These are phyloP conservation scores for Iberis pinnata DNA, from an alignment of 345 rosid species.

Conservation along the genomic window DNA sequence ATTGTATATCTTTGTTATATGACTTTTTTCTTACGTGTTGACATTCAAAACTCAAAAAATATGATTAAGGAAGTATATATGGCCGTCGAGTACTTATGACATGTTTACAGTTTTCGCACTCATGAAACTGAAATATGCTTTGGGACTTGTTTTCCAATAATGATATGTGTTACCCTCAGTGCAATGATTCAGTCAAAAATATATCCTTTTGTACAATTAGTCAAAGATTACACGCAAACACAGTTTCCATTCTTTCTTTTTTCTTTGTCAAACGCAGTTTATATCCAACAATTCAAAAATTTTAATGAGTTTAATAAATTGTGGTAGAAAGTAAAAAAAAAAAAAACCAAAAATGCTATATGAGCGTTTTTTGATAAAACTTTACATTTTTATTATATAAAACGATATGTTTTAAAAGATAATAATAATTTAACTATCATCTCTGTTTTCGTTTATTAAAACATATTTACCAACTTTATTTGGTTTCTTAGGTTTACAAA, in stretches of 20 bases:
- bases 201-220: slow-evolving; percentile 13
- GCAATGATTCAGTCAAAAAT: slow-evolving; percentile 35
- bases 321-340: background rate
- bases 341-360: background rate
- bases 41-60: slow-evolving; percentile 6
- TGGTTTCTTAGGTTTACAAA: too few species aligned
- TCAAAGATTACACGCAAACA: slow-evolving; percentile 29
- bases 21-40: slow-evolving; percentile 7
- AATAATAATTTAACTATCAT: too few species aligned
- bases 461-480: too few species aligned
- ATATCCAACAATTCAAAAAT: slow-evolving; percentile 1
- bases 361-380: too few species aligned
- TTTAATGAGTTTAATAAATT: background rate
- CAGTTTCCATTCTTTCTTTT: background rate
- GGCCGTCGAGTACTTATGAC: slow-evolving; percentile 25
- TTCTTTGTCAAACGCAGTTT: background rate
- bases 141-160: slow-evolving; percentile 58
- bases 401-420: too few species aligned
- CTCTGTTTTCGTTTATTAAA: too few species aligned
- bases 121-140: slow-evolving; percentile 33
- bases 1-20: background rate
- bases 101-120: slow-evolving; percentile 33
- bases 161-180: slow-evolving; percentile 39
- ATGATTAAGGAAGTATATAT: background rate
- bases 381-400: too few species aligned